Evolutionary conservation across 2,329 filamentous ascomycete species (phyloP).

Genomic region (Akanthomyces muscarius): DNA sequence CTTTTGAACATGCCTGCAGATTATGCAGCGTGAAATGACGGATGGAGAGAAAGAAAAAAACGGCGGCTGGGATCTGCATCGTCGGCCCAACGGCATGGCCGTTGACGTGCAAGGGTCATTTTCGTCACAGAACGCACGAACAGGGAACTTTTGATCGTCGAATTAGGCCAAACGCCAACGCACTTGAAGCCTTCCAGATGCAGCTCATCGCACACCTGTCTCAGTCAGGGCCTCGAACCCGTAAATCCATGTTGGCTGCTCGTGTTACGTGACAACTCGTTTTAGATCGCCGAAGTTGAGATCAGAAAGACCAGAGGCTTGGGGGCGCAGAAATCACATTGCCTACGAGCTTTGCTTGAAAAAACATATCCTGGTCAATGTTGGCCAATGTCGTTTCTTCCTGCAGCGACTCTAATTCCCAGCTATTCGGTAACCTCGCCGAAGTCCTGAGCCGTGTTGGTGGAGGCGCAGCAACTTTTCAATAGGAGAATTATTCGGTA

Average conservation of each 20-base stretch:
- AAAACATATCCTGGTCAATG: neutral
- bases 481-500: neutral
- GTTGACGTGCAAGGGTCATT: neutral
- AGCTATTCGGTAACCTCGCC: neutral
- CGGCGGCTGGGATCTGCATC: neutral
- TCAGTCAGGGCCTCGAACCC: neutral
- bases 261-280: constrained; percentile 1
- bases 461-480: neutral
- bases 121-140: neutral
- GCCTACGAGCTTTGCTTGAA: neutral
- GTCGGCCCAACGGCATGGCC: neutral
- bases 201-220: constrained; percentile 1
- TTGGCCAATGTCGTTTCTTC: neutral
- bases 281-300: neutral
- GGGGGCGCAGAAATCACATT: neutral
- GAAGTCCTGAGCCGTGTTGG: neutral
- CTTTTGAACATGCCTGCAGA: no score
- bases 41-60: neutral
- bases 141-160: no score
- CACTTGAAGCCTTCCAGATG: neutral
- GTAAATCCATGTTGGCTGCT: neutral
- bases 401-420: neutral
- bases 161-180: neutral
- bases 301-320: neutral
- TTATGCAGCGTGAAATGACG: neutral